Base-by-base conservation (phyloP, 2,329 filamentous ascomycete species). In the Pseudogymnoascus sp. region DNA sequence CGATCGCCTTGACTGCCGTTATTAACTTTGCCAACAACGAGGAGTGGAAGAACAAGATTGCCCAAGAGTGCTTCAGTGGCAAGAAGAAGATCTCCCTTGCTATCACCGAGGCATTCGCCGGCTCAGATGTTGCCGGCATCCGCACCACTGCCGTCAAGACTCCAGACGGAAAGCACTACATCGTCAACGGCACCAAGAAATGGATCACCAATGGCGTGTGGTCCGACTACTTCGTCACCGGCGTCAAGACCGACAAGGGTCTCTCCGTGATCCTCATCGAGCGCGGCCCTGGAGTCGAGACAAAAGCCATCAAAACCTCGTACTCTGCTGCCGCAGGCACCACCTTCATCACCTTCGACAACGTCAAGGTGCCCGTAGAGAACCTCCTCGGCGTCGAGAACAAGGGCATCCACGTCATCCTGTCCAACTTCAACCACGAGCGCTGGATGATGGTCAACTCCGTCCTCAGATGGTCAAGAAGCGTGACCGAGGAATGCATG, bases 51-150 rank as follows among this genome's bases (percentile, higher is more conserved):
- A 81, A 86, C 68, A 81, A 80, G 62, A 81, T 96, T 56, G 83
- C 86, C 35, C 80, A 86, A 37, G 89, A 95, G 70, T 87, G 91
- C 53, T 82, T 96, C 68, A 84, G 82, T 53, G 91, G 91, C 65
- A 85, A 86, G 81, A 95, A 95, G 84, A 93, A 93, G 81, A 91
- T 95, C 73, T 93, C 88, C 72, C 80, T 96, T 2, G 91, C 91
- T 62, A 91, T 96, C 71, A 95, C 91, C 1, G 91, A 96, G 76
- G 91, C 91, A 0, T 95, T 96, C 75, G 91, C 91, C 14, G 91
- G 91, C 13, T 88, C 84, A 38, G 91, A 96, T 74, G 91, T 96
- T 4, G 89, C 91, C 13, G 86, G 89, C 14, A 79, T 96, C 38
- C 82, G 88, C 66, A 95, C 91, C 0, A 95, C 90, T 0, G 90